Conservation (phyloP, 2,329 filamentous ascomycete genomes). For the Curvularia hawaiiensis region DNA sequence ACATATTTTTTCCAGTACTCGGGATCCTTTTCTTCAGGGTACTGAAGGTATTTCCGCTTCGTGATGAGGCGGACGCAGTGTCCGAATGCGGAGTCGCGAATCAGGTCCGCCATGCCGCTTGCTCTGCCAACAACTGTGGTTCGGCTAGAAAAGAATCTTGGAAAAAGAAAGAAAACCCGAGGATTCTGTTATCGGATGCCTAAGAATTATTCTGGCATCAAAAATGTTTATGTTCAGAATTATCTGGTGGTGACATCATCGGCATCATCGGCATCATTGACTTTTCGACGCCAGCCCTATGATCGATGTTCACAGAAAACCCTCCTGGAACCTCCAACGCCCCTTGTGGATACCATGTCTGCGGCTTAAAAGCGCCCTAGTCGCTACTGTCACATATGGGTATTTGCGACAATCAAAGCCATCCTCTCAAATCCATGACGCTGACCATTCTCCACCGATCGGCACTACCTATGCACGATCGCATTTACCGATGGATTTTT, state of each 20-base stretch:
- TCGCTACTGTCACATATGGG: slow-evolving; percentile 3
- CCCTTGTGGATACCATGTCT: not conserved
- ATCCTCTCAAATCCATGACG: slow-evolving; percentile 17
- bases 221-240: not conserved
- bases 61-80: slow-evolving; percentile 52
- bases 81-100: slow-evolving; percentile 31
- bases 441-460: slow-evolving; percentile 9
- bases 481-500: not conserved
- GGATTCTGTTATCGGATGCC: not conserved
- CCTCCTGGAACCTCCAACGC: not conserved
- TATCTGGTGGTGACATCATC: slow-evolving; percentile 13
- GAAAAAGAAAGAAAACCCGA: not conserved
- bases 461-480: slow-evolving; percentile 12
- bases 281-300: not conserved
- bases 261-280: slow-evolving; percentile 12
- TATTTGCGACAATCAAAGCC: not conserved
- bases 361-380: slow-evolving; percentile 6
- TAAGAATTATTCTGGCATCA: not conserved
- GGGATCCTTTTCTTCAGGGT: slow-evolving; percentile 55
- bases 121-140: not conserved
- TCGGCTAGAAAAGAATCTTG: not conserved
- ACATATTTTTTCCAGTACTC: slow-evolving; percentile 57
- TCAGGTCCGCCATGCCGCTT: slow-evolving; percentile 23
- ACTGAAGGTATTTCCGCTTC: slow-evolving; percentile 47
- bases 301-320: not conserved